Percentiles rank a stretch among this genome's conserved stretches.
phyloP scores from a whole-genome alignment of 2,329 filamentous ascomycete genomes.

The Fusarium coffeatum region DNA sequence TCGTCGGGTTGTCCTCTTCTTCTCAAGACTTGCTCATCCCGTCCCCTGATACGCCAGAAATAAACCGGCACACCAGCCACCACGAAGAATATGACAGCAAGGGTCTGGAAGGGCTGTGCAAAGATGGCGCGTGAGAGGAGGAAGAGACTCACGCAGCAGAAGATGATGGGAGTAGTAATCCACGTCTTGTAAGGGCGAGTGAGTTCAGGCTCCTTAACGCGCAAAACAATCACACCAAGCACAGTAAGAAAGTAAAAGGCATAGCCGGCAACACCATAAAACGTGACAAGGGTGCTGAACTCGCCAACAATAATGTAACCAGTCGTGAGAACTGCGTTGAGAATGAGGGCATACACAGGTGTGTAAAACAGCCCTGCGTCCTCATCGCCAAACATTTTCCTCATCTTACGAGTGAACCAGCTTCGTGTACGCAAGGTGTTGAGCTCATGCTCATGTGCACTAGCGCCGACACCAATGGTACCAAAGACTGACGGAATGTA shows the following conservation, averaged over 20 bases:
- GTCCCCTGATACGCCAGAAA: constrained; percentile 82
- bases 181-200: constrained; percentile 94
- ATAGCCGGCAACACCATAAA: constrained; percentile 97
- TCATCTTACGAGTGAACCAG: constrained; percentile 69
- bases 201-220: constrained; percentile 86
- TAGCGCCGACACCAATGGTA: constrained; percentile 75
- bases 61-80: constrained; percentile 86
- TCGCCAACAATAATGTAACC: constrained; percentile 88
- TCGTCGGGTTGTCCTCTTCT: constrained; percentile 48
- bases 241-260: constrained; percentile 98
- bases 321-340: constrained; percentile 80
- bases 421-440: constrained; percentile 62
- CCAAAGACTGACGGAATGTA: constrained; percentile 89
- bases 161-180: constrained; percentile 97
- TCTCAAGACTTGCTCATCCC: constrained; percentile 63
- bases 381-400: constrained; percentile 77
- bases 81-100: constrained; percentile 88
- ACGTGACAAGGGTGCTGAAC: constrained; percentile 91
- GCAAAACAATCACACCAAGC: constrained; percentile 88
- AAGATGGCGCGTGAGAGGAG: constrained; percentile 89
- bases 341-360: constrained; percentile 88
- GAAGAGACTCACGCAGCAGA: constrained; percentile 97
- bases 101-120: constrained; percentile 88
- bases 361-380: constrained; percentile 89
- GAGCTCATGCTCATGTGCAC: constrained; percentile 54